Conservation (phyloP, 2,329 filamentous ascomycete species). For the Lachnellula occidentalis region DNA sequence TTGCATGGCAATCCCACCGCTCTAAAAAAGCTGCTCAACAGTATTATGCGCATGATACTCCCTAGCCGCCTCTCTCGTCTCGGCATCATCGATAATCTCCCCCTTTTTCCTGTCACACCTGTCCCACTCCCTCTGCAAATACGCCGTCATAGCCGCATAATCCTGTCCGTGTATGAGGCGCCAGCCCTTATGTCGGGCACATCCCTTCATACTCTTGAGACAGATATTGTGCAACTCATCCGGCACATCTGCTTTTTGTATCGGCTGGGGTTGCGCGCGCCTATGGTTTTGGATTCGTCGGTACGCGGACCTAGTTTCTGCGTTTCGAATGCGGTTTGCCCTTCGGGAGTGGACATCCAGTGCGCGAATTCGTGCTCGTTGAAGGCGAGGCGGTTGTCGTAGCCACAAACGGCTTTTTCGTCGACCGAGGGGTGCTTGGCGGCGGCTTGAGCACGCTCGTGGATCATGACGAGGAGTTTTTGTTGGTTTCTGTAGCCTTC, state of each 20-base stretch:
- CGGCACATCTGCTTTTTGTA: conserved; percentile 13
- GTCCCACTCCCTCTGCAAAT: conserved; percentile 15
- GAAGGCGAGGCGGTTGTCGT: conserved; percentile 28
- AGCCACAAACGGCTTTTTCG: conserved; percentile 27
- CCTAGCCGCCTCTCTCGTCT: conserved; percentile 26
- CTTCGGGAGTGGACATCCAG: conserved; percentile 24
- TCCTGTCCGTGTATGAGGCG: conserved; percentile 21
- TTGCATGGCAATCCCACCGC: background rate
- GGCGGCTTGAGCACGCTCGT: conserved; percentile 20
- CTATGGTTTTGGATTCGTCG: conserved; percentile 19
- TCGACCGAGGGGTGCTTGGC: conserved; percentile 17
- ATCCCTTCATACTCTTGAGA: conserved; percentile 21
- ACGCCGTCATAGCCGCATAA: conserved; percentile 10
- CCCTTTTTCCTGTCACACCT: conserved; percentile 15
- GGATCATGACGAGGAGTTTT: conserved; percentile 24
- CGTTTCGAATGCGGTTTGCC: conserved; percentile 20
- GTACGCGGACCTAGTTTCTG: conserved; percentile 26
- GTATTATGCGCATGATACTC: conserved; percentile 26
- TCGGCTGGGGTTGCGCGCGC: conserved; percentile 14
- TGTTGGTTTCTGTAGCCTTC: conserved; percentile 16
- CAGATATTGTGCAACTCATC: conserved; percentile 26
- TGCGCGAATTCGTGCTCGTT: conserved; percentile 25
- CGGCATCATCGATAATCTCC: conserved; percentile 27
- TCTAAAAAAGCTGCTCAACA: conserved; percentile 9
- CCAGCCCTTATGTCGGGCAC: conserved; percentile 23